phyloP scores from a whole-genome alignment of 1,139 yeast genomes.

The Sugiyamaella novakii region DNA sequence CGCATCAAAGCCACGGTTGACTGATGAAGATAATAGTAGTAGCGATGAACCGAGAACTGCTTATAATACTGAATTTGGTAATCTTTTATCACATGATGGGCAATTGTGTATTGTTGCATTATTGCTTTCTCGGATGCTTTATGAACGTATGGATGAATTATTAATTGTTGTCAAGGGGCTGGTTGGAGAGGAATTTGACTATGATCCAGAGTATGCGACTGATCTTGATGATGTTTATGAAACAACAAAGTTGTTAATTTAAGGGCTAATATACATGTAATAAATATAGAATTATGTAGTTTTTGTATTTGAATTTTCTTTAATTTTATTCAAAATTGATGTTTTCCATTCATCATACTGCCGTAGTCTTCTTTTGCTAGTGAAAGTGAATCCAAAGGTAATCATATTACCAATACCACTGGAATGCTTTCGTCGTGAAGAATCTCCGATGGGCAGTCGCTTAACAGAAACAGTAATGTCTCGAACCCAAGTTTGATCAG shows the following conservation, averaged over 20 bases:
- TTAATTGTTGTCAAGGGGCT: conserved; percentile 35
- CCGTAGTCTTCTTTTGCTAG: conserved; percentile 24
- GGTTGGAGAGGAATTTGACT: conserved; percentile 39
- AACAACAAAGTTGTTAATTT: conserved; percentile 10
- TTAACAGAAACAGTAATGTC: conserved; percentile 33
- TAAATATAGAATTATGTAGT: neutral
- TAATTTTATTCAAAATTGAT: conserved; percentile 16
- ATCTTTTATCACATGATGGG: conserved; percentile 29
- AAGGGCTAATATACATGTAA: neutral
- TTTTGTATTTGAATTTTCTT: neutral
- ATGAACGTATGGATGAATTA: conserved; percentile 35
- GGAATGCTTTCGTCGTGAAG: conserved; percentile 27
- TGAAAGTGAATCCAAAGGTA: conserved; percentile 30
- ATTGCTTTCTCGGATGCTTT: conserved; percentile 33
- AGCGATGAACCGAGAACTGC: neutral
- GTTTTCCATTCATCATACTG: conserved; percentile 33
- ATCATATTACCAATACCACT: conserved; percentile 40
- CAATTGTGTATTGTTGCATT: conserved; percentile 33
- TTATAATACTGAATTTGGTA: conserved; percentile 3
- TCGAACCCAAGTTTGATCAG: conserved; percentile 43
- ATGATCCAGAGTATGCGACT: conserved; percentile 21
- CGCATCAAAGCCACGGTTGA: neutral
- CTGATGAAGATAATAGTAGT: neutral
- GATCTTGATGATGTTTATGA: conserved; percentile 15
- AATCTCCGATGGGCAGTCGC: conserved; percentile 29